Base-by-base conservation (phyloP, 2,329 filamentous ascomycete genomes). In the Helicocarpus griseus region DNA sequence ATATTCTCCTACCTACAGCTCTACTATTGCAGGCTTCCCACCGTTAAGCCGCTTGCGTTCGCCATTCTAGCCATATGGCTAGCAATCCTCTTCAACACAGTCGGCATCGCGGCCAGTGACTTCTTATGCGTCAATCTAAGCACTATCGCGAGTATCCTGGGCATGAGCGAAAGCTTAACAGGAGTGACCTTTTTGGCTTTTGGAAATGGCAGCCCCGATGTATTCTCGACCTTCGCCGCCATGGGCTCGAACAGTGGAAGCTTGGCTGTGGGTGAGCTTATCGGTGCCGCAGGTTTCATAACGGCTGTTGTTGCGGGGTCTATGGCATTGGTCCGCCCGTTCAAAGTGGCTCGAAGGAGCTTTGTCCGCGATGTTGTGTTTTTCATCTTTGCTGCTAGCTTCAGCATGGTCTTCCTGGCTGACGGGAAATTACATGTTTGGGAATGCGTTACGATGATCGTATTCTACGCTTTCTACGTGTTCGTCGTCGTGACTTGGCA, bases 201-300 rank as follows among this genome's bases (percentile, higher is more conserved):
- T 69, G 93, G 93, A 57, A 98, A 98, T 73, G 93, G 93, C 49
- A 97, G 91, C 55, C 93, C 93, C 2, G 93, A 98, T 69, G 90
- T 98, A 43, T 98, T 98, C 69, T 96, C 90, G 58, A 98, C 93
- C 2, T 97, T 98, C 71, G 93, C 93, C 14, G 94, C 93, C 59
- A 97, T 98, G 89, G 85, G 84, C 63, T 95, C 90, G 22, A 89
- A 97, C 64, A 96, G 90, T 65, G 91, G 91, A n/a, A 94, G 90
- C 72, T 80, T 98, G 76, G 93, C 93, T 1, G 83, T 98, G 38
- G 93, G 93, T 43, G 93, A 98, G 72, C 77, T 98, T 48, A 89
- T 98, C 49, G 93, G 93, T 31, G 93, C 93, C 9, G 93, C 93
- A 31, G 83, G 88, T 56, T 98, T 98, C 71, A 98, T 98, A 67